These are phyloP conservation scores for Komagataella pseudopastoris DNA, from an alignment of 805 yeast species.

Conservation along the genomic window DNA sequence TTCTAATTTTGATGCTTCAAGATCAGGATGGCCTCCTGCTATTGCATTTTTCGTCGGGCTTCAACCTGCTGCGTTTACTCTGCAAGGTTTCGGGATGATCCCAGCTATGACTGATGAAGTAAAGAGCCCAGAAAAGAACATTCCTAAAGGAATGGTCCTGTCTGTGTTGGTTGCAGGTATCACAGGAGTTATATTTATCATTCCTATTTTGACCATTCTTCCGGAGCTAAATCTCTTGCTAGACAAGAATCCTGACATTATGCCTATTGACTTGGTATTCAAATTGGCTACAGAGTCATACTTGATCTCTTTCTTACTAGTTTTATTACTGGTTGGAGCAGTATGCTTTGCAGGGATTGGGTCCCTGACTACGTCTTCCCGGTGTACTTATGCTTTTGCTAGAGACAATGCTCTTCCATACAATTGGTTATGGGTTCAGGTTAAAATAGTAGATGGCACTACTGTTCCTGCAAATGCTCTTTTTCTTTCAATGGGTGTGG, in stretches of 20 bases:
- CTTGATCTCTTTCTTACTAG: conserved; percentile 55
- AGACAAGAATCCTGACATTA: conserved; percentile 49
- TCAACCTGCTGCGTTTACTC: conserved; percentile 65
- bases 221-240: conserved; percentile 49
- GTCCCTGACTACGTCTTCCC: conserved; percentile 66
- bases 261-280: conserved; percentile 72
- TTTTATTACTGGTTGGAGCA: conserved; percentile 53
- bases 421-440: conserved; percentile 49
- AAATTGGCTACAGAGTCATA: conserved; percentile 56
- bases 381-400: conserved; percentile 73
- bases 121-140: conserved; percentile 54
- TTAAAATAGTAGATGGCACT: conserved; percentile 40
- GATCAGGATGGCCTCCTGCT: conserved; percentile 66
- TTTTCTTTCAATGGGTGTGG: conserved; percentile 46
- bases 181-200: conserved; percentile 60
- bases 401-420: conserved; percentile 74
- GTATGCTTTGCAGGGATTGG: conserved; percentile 69
- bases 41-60: conserved; percentile 67
- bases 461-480: conserved; percentile 63
- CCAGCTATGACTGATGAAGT: conserved; percentile 80
- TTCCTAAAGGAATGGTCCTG: conserved; percentile 59
- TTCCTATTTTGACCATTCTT: conserved; percentile 58
- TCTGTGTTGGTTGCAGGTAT: conserved; percentile 51
- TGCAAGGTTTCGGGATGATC: conserved; percentile 74
- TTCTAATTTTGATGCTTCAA: conserved; percentile 52